These are phyloP conservation scores for Pittosporum tobira DNA, from an alignment of 129 eudicot species.

Conservation along the genomic window DNA sequence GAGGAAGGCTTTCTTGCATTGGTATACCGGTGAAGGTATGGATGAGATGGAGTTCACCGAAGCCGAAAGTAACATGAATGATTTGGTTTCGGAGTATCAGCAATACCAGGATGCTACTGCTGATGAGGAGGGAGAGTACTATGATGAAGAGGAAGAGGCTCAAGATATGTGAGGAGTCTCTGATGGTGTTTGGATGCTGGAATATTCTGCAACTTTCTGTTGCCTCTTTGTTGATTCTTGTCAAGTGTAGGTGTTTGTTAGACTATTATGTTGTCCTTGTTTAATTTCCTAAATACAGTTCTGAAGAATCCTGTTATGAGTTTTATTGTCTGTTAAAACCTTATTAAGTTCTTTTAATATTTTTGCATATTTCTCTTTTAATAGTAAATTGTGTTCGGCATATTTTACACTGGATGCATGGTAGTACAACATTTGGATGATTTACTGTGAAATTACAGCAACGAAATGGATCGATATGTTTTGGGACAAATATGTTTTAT, in stretches of 20 bases:
- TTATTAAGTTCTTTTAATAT: not conserved
- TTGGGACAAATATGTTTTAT: too few relatives aligned
- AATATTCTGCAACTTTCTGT: conserved; percentile 6
- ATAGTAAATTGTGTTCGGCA: too few relatives aligned
- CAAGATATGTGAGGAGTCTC: conserved; percentile 13
- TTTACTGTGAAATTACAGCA: too few relatives aligned
- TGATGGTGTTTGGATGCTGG: not conserved
- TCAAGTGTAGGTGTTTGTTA: not conserved
- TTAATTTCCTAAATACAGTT: conserved; percentile 1
- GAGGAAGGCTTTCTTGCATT: conserved; percentile 57
- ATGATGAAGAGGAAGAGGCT: conserved; percentile 31
- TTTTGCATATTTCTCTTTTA: not conserved
- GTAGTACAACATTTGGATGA: too few relatives aligned
- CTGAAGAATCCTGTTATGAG: not conserved
- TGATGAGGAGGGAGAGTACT: conserved; percentile 46
- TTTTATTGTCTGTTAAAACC: not conserved
- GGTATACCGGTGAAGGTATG: conserved; percentile 59
- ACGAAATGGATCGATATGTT: too few relatives aligned
- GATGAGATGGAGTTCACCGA: conserved; percentile 61
- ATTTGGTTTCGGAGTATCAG: conserved; percentile 46
- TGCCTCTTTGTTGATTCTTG: conserved; percentile 19
- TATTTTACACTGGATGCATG: too few relatives aligned
- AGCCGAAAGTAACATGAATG: conserved; percentile 49
- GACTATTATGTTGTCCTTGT: conserved; percentile 1
- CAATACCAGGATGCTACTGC: conserved; percentile 58